A percentile compares a stretch with the other conserved stretches of the same genome.
Conservation (phyloP, 345 rosid genomes). For the Diplotaxis tenuifolia region DNA sequence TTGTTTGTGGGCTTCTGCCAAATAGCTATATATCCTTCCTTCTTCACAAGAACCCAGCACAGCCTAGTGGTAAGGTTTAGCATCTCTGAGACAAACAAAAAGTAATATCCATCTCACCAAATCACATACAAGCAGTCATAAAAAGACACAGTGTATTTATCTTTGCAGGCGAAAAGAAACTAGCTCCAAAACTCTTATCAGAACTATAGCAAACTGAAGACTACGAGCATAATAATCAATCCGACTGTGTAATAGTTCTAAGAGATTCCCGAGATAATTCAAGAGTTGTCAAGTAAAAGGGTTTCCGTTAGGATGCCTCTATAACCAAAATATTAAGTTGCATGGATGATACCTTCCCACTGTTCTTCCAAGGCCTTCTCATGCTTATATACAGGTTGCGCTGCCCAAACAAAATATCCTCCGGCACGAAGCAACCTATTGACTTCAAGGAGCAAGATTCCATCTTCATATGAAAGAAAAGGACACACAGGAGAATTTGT, state of each 20-base stretch:
- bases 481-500: background rate
- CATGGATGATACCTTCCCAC: slow-evolving; percentile 72
- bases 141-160: background rate
- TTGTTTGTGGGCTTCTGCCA: slow-evolving; percentile 87
- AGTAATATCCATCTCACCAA: slow-evolving; percentile 13
- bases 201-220: background rate
- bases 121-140: background rate
- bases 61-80: slow-evolving; percentile 76
- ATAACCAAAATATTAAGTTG: slow-evolving; percentile 6
- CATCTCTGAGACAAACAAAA: slow-evolving; percentile 68
- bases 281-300: background rate
- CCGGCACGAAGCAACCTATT: slow-evolving; percentile 93
- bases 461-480: slow-evolving; percentile 52
- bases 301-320: background rate
- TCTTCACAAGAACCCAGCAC: slow-evolving; percentile 94
- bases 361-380: slow-evolving; percentile 78
- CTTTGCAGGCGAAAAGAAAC: background rate
- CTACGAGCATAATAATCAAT: background rate
- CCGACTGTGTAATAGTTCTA: background rate
- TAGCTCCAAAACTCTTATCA: background rate
- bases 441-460: slow-evolving; percentile 91
- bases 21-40: slow-evolving; percentile 91
- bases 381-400: slow-evolving; percentile 97
- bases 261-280: background rate
- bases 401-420: slow-evolving; percentile 98